Evolutionary conservation across 1,284 basidiomycete species (phyloP).

Genomic region (Coniophora puteana): DNA sequence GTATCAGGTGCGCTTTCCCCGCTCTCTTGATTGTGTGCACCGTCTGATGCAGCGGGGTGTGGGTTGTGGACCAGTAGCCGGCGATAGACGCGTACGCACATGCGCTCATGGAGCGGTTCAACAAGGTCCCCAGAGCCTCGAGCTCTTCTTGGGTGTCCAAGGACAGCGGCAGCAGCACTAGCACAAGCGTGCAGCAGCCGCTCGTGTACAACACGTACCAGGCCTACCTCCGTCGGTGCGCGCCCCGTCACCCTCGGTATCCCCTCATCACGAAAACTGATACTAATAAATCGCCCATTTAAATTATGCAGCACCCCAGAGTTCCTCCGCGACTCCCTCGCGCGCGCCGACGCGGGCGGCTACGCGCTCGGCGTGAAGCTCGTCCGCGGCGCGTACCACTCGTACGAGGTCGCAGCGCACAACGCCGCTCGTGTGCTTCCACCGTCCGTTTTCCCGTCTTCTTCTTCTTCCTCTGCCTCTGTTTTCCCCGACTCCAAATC

Average conservation of each 20-base stretch:
- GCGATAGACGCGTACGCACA: slow-evolving; percentile 73
- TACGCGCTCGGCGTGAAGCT: slow-evolving; percentile 89
- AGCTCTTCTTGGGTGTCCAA: not conserved
- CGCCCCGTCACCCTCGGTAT: slow-evolving; percentile 1
- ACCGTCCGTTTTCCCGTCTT: slow-evolving; percentile 24
- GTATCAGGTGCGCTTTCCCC: not conserved
- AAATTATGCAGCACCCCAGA: slow-evolving; percentile 50
- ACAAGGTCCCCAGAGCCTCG: slow-evolving; percentile 37
- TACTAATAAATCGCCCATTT: slow-evolving; percentile 1
- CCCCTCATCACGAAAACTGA: slow-evolving; percentile 11
- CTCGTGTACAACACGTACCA: slow-evolving; percentile 77
- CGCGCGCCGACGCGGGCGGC: slow-evolving; percentile 58
- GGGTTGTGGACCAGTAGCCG: slow-evolving; percentile 66
- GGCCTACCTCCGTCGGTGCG: slow-evolving; percentile 69
- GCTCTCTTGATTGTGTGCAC: not conserved
- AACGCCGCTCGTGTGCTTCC: too few species aligned
- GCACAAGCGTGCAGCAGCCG: too few species aligned
- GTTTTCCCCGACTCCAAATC: too few species aligned
- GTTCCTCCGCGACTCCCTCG: slow-evolving; percentile 59
- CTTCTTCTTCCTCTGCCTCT: too few species aligned
- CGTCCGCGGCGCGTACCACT: slow-evolving; percentile 88
- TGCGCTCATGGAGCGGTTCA: slow-evolving; percentile 69
- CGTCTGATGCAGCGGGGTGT: not conserved
- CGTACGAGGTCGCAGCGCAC: slow-evolving; percentile 58
- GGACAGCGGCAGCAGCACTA: slow-evolving; percentile 6